phyloP scores from a whole-genome alignment of 345 rosid species.

The Populus pruinosa region DNA sequence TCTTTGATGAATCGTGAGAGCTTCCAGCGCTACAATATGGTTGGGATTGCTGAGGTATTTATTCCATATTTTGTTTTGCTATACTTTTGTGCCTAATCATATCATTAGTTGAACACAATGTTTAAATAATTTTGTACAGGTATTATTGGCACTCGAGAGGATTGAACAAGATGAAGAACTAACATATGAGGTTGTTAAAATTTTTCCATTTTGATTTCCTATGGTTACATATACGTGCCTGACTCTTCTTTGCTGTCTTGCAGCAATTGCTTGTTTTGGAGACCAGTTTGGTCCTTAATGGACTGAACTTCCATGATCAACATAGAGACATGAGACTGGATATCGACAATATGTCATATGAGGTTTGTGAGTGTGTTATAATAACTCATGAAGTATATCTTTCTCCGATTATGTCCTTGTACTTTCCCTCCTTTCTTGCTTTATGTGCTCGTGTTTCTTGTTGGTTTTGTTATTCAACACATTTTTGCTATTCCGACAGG shows the following conservation, averaged over 20 bases:
- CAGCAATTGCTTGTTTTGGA: conserved; percentile 89
- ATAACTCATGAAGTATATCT: background rate
- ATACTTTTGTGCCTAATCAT: background rate
- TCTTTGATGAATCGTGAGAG: conserved; percentile 47
- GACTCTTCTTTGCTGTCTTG: conserved; percentile 21
- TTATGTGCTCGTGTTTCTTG: background rate
- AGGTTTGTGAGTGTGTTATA: conserved; percentile 49
- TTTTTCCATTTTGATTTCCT: conserved; percentile 13
- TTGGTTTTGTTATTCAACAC: background rate
- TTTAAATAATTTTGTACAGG: conserved; percentile 42
- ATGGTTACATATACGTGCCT: background rate
- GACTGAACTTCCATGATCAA: conserved; percentile 70
- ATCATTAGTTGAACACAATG: background rate
- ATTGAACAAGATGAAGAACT: conserved; percentile 81
- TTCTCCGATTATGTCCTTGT: background rate
- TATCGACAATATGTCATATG: conserved; percentile 95
- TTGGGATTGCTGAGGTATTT: conserved; percentile 87
- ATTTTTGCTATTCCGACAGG: conserved; percentile 43
- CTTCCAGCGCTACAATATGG: conserved; percentile 57
- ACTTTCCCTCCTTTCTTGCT: background rate
- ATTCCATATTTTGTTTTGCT: background rate
- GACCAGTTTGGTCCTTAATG: conserved; percentile 66
- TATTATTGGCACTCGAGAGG: conserved; percentile 81
- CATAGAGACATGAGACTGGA: conserved; percentile 96
- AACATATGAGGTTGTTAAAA: conserved; percentile 61